Evolutionary conservation across 176 grass and related monocot species (phyloP).

Genomic region (Coix lacrymajobi): DNA sequence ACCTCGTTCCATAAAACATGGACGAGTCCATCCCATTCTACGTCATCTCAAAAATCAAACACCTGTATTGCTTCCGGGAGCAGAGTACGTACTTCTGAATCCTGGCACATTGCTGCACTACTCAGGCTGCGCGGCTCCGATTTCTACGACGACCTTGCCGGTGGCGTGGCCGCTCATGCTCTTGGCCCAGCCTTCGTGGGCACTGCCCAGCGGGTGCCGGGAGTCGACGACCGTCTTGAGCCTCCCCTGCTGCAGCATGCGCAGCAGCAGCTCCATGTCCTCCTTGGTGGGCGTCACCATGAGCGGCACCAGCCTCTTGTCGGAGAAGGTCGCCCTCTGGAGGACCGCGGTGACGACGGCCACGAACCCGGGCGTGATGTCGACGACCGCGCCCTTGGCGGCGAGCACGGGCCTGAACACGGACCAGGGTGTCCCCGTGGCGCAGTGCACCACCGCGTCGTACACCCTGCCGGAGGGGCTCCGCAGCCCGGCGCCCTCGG

Average conservation of each 20-base stretch:
- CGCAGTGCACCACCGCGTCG: constrained; percentile 67
- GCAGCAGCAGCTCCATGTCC: constrained; percentile 61
- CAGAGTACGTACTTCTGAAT: too few relatives aligned
- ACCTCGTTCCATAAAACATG: too few relatives aligned
- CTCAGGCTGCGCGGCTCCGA: constrained; percentile 9
- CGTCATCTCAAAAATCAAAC: too few relatives aligned
- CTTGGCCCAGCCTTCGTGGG: constrained; percentile 64
- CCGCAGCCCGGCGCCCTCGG: constrained; percentile 48
- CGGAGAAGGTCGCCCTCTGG: constrained; percentile 56
- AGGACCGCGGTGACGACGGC: constrained; percentile 22
- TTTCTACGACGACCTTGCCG: constrained; percentile 73
- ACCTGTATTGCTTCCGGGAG: too few relatives aligned
- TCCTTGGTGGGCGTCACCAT: constrained; percentile 33
- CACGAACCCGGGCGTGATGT: constrained; percentile 42
- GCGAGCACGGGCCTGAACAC: constrained; percentile 45
- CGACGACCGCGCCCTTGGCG: constrained; percentile 31
- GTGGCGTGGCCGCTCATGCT: constrained; percentile 71
- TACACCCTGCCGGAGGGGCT: constrained; percentile 53
- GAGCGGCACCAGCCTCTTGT: constrained; percentile 63
- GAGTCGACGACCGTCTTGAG: constrained; percentile 60
- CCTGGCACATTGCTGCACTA: not conserved
- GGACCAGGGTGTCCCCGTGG: constrained; percentile 44
- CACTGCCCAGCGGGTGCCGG: constrained; percentile 34
- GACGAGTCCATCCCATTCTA: too few relatives aligned
- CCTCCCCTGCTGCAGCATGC: constrained; percentile 48